Conservation (phyloP, 75 land plant genomes). For the Larix kaempferi region DNA sequence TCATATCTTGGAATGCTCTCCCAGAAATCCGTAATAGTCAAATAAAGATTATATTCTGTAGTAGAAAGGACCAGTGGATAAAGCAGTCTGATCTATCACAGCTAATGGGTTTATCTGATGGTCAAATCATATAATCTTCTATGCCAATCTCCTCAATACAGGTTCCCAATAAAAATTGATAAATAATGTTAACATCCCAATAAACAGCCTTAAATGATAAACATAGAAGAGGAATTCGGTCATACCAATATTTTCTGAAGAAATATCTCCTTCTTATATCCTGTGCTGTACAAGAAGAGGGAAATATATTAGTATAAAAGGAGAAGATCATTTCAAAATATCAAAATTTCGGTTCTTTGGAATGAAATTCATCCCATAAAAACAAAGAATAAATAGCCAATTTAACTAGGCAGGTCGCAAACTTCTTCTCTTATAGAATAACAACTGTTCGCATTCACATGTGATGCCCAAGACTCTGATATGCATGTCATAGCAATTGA, state of each 20-base stretch:
- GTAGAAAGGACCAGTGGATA: not conserved
- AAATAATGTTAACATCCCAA: not conserved
- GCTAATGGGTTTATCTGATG: not conserved
- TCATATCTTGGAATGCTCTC: too few species aligned
- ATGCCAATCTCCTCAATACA: not conserved
- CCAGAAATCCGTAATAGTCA: not conserved
- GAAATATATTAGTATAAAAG: not conserved
- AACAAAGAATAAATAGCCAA: not conserved
- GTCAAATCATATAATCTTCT: not conserved
- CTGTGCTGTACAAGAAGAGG: constrained; percentile 62
- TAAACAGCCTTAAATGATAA: not conserved
- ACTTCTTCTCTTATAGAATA: not conserved
- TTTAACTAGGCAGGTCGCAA: not conserved
- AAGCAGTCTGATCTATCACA: not conserved
- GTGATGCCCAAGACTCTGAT: not conserved
- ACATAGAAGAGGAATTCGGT: not conserved
- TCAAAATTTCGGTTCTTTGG: not conserved
- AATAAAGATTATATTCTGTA: not conserved
- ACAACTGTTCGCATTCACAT: not conserved
- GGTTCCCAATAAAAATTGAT: not conserved
- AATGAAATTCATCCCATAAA: not conserved
- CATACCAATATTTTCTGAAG: constrained; percentile 72
- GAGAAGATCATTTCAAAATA: not conserved
- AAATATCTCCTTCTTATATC: constrained; percentile 66
- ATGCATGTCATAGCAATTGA: not conserved